These are phyloP conservation scores for Tetrahymena borealis DNA, from an alignment of 73 alveolate genomes.

Conservation along the genomic window DNA sequence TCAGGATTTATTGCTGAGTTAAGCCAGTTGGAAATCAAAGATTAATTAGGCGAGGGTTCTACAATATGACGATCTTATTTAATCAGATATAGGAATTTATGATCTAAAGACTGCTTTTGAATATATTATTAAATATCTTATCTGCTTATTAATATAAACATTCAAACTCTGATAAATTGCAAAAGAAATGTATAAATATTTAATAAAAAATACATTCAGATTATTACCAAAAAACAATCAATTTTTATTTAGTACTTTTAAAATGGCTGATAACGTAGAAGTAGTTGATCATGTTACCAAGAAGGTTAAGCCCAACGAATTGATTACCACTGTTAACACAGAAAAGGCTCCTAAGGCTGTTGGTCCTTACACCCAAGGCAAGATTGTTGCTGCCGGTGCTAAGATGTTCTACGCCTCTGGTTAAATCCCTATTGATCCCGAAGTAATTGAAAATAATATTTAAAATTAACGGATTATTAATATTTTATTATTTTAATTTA, in stretches of 20 bases:
- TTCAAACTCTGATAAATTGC: background rate
- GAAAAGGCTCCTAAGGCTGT: background rate
- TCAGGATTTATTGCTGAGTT: no score
- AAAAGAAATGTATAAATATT: background rate
- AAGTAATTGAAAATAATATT: background rate
- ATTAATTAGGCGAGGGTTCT: background rate
- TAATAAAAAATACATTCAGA: background rate
- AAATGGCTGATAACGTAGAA: background rate
- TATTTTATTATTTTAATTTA: background rate
- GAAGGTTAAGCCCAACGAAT: background rate
- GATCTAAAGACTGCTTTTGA: background rate
- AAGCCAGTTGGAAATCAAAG: background rate
- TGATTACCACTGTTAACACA: background rate
- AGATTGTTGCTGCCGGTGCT: background rate
- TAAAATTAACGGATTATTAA: background rate
- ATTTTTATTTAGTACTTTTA: background rate
- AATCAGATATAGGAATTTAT: background rate
- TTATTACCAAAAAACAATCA: background rate
- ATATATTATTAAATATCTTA: background rate
- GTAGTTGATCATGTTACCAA: background rate
- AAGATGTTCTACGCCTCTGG: background rate
- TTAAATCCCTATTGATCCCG: background rate
- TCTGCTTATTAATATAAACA: background rate
- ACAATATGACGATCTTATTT: background rate
- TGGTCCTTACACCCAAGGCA: background rate